Evolutionary conservation across 192 early-diverging fungal genomes (phyloP).

Genomic region (Mycoemilia scoparia): DNA sequence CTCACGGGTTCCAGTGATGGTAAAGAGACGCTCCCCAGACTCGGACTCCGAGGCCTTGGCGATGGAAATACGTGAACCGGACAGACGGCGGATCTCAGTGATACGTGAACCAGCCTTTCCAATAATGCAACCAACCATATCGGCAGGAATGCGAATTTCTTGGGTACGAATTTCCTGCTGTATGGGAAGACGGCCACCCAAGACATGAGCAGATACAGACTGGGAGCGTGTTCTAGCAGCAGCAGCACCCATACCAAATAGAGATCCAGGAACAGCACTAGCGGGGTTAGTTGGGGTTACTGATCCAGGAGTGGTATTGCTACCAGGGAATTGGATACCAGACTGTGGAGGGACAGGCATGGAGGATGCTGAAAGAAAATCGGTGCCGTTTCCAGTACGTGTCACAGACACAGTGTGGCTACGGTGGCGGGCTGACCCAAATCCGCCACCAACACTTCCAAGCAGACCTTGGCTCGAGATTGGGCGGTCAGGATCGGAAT

Average conservation of each 20-base stretch:
- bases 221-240: slow-evolving; percentile 27
- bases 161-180: slow-evolving; percentile 50
- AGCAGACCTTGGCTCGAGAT: too few species aligned
- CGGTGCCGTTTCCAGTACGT: slow-evolving; percentile 7
- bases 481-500: slow-evolving; percentile 18
- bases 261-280: slow-evolving; percentile 4
- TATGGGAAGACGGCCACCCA: slow-evolving; percentile 20
- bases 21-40: slow-evolving; percentile 73
- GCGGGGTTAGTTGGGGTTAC: slow-evolving; percentile 1
- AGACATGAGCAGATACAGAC: slow-evolving; percentile 26
- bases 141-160: slow-evolving; percentile 81
- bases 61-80: slow-evolving; percentile 77
- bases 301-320: slow-evolving; percentile 10
- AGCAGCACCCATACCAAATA: too few species aligned
- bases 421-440: slow-evolving; percentile 22
- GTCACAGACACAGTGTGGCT: slow-evolving; percentile 29
- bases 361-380: slow-evolving; percentile 21
- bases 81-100: slow-evolving; percentile 60
- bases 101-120: slow-evolving; percentile 77
- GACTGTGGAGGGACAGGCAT: slow-evolving; percentile 24
- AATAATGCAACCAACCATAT: slow-evolving; percentile 96
- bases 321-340: slow-evolving; percentile 13
- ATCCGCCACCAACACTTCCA: slow-evolving; percentile 4
- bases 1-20: slow-evolving; percentile 74
- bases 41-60: slow-evolving; percentile 64